A percentile compares a stretch with the other conserved stretches of the same genome.
Conservation (phyloP, 208 protist species). For the Crithidia fasciculata region DNA sequence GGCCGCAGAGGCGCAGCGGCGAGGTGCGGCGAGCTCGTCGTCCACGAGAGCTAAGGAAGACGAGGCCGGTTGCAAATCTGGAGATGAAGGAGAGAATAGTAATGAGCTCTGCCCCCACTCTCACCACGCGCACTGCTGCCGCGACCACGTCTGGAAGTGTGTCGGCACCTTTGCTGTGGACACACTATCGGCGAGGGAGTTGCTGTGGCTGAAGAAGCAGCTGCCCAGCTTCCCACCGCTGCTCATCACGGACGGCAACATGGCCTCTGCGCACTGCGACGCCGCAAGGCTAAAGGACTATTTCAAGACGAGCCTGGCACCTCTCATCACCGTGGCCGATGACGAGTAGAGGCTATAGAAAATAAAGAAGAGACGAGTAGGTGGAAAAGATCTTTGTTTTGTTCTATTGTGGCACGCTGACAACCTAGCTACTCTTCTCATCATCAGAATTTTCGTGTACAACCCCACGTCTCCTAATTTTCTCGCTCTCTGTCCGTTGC, state of each 20-base stretch:
- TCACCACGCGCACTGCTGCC: background rate
- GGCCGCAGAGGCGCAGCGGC: slow-evolving; percentile 6
- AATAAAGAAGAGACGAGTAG: too few relatives aligned
- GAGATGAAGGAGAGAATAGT: background rate
- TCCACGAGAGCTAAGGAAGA: background rate
- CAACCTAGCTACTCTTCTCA: too few relatives aligned
- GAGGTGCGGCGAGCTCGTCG: background rate
- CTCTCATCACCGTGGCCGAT: slow-evolving; percentile 43
- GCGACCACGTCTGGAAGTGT: slow-evolving; percentile 33
- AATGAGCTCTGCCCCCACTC: background rate
- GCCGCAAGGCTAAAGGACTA: slow-evolving; percentile 27
- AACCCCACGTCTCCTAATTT: too few relatives aligned
- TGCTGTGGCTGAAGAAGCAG: slow-evolving; percentile 77
- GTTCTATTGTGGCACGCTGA: background rate
- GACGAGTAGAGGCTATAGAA: slow-evolving; percentile 13
- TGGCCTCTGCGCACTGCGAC: slow-evolving; percentile 39
- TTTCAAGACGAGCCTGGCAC: slow-evolving; percentile 38
- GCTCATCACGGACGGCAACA: slow-evolving; percentile 50
- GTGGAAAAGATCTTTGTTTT: background rate
- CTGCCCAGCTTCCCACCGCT: slow-evolving; percentile 48
- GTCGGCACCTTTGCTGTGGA: slow-evolving; percentile 45
- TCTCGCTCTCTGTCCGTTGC: too few relatives aligned
- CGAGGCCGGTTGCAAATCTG: background rate
- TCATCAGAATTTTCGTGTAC: too few relatives aligned
- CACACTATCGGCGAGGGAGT: slow-evolving; percentile 45